Percentiles rank a stretch among this genome's conserved stretches.
Evolutionary conservation across 306 rosid species (phyloP).

Genomic region (Dryas octopetala): DNA sequence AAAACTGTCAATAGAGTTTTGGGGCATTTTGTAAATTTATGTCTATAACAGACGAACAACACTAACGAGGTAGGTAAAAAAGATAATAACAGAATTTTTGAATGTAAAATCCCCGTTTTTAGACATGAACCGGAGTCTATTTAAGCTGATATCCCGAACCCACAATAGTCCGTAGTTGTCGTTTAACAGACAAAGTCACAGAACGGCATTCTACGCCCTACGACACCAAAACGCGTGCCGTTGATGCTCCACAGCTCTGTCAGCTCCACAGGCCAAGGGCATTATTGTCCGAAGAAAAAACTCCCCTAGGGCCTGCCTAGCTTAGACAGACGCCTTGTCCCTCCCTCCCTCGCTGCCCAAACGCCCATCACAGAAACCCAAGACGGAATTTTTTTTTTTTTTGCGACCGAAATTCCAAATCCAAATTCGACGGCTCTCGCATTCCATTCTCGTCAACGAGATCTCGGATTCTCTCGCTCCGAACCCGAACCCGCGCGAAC

Average conservation of each 20-base stretch:
- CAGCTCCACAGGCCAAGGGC: background rate
- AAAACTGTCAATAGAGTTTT: no score
- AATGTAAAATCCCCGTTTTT: no score
- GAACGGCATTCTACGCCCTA: no score
- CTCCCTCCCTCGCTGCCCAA: background rate
- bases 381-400: background rate
- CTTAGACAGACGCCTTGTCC: background rate
- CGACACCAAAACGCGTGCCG: background rate
- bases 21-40: no score
- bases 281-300: background rate
- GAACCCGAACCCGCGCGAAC: background rate
- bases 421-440: conserved; percentile 2
- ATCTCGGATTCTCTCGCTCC: conserved; percentile 9
- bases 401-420: background rate
- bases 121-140: no score
- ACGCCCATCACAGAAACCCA: conserved; percentile 19
- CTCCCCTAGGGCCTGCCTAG: background rate
- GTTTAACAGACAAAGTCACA: background rate
- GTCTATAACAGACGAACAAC: no score
- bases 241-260: background rate
- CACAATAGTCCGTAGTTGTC: no score
- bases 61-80: no score
- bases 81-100: no score
- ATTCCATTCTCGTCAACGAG: conserved; percentile 14
- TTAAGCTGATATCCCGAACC: no score